Base-by-base conservation (phyloP, 495 filamentous ascomycete genomes). In the Penicillium crystallinum region DNA sequence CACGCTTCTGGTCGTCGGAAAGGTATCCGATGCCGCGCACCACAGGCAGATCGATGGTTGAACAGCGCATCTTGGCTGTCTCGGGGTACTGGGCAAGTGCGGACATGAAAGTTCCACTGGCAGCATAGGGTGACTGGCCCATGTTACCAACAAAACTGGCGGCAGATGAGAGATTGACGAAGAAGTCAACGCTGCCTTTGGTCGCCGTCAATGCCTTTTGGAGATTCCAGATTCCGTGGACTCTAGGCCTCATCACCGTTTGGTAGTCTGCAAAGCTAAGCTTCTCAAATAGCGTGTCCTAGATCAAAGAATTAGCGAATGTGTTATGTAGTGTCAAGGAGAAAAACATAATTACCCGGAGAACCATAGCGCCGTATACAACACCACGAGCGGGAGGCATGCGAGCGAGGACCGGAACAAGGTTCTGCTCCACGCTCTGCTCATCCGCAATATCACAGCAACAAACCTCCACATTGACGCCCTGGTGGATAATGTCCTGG, bases 181-280 rank as follows among this genome's bases (percentile, higher is more conserved):
- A 81, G 69, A 82, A 83, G 46, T 80, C 77, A 4, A 79, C 57
- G 3, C 55, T 52, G 1, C 39, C 41, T 8, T 63, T 54, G 14
- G 48, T 54, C 8, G 9, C 45, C 30, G 21, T 55, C 10, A 86
- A 68, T 4, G 70, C 60, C 29, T 75, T 64, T 61, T 87, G 83
- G 42, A 87, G 66, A 60, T 85, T 80, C 69, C 65, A 73, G 3
- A 77, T 69, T 14, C 79, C 80, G 5, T 72, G 51, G 2, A 77
- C 70, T 59, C 78, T 74, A 27, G 77, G 74, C n/a, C 53, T 57
- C 5, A 75, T 65, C 1, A 73, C 70, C 0, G 58, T 58, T 1
- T 61, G 61, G 57, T 73, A 78, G 44, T 78, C 69, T 0, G 70
- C 64, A 23, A 65, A 61, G 1, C 60, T 67, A 69, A 81, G 79